Conservation (phyloP, 805 yeast genomes). For the Wickerhamiella azyma region DNA sequence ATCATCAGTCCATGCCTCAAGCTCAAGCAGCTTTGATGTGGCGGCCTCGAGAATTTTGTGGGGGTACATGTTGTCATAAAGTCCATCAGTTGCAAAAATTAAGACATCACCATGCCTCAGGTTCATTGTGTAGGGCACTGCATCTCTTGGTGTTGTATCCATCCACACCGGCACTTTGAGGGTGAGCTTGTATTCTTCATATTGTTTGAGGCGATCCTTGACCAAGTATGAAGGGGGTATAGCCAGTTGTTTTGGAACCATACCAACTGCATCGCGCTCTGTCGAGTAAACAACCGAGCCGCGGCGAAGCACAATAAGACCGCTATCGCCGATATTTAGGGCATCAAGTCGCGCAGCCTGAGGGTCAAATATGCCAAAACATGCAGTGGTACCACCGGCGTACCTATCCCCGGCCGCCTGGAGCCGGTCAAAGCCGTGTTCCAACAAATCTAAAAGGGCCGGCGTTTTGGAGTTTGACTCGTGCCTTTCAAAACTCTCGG, state of each 20-base stretch:
- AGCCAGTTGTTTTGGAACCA: conserved; percentile 79
- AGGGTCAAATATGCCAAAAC: conserved; percentile 53
- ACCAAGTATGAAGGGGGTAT: conserved; percentile 51
- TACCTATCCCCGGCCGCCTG: conserved; percentile 43
- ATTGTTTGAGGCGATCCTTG: neutral
- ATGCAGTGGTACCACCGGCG: conserved; percentile 91
- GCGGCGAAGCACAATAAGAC: conserved; percentile 75
- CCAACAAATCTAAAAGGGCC: conserved; percentile 38
- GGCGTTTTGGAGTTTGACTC: conserved; percentile 13
- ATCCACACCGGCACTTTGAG: conserved; percentile 26
- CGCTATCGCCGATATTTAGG: conserved; percentile 87
- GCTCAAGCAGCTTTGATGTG: conserved; percentile 36
- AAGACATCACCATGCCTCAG: conserved; percentile 61
- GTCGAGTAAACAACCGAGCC: conserved; percentile 33
- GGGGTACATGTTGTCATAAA: conserved; percentile 67
- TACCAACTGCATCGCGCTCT: conserved; percentile 15
- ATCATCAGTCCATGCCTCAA: conserved; percentile 24
- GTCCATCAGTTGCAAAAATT: conserved; percentile 86
- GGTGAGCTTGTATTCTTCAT: neutral
- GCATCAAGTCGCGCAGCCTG: conserved; percentile 41
- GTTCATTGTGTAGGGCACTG: conserved; percentile 54
- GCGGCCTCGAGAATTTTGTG: conserved; percentile 60
- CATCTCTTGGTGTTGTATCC: conserved; percentile 53
- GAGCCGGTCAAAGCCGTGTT: conserved; percentile 42
- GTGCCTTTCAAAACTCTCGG: conserved; percentile 26